Evolutionary conservation across 163 green algal species (phyloP), one percentile per base, ranked within the genome.

Genomic region (Coccomyxa subellipsoidea): DNA sequence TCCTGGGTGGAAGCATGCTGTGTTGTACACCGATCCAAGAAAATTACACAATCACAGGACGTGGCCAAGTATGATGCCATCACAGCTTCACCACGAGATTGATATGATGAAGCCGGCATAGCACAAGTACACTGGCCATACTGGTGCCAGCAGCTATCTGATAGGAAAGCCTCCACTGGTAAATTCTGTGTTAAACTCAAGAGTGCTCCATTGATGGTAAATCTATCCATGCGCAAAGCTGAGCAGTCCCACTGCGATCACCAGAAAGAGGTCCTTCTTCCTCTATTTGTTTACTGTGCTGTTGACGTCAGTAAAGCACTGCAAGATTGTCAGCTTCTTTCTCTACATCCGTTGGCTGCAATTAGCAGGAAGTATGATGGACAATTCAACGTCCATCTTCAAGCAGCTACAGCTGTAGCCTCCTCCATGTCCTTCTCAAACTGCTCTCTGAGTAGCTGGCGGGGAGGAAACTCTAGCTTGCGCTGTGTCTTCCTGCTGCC

Each of bases 401-500:
- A 73, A 34, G 66, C 66, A 23, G 66, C 66, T 18, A 23, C 27
- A 34, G n/a, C 66, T 32, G 66, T 32, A 6, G 66, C 66, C n/a
- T 32, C 66, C 66, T 32, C 66, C 21, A 73, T 34, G n/a, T 73
- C 66, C 66, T 73, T 73, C 27, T 73, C 66, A 8, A 73, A n/a
- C 66, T 73, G 66, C 66, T 73, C 66, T 23, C 66, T 73, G 66
- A 73, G 66, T 23, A 36, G 18, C 1, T 8, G 18, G 29, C 66
- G 66, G 27, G 66, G 66, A 36, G 66, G 66, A 6, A 73, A 73
- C 66, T 73, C 66, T 23, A 36, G 27, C 10, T 34, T 36, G 7
- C 66, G 66, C 66, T 73, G 29, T 73, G 66, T 73, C 66, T 86
- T 90, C n/a, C 89, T 77, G 86, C 88, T 91, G 77, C 84, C 88